Conservation (phyloP, 192 early-diverging fungal genomes). For the Coemansia sp. region DNA sequence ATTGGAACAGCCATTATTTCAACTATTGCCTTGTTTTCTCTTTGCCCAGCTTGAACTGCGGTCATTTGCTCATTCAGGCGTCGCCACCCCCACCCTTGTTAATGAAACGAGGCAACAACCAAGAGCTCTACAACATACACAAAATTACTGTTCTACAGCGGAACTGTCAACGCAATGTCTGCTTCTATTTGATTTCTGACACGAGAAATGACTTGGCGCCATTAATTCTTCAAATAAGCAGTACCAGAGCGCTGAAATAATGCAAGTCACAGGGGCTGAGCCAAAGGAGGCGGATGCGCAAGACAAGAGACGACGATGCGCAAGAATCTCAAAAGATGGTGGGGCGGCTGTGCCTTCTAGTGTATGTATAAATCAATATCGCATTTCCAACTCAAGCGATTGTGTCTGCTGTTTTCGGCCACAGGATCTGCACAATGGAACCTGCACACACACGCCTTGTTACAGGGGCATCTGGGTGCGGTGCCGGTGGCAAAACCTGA, state of each 20-base stretch:
- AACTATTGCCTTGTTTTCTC: background rate
- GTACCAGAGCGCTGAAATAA: background rate
- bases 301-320: background rate
- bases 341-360: background rate
- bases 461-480: background rate
- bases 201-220: background rate
- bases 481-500: background rate
- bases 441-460: background rate
- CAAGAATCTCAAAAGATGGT: background rate
- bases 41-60: background rate
- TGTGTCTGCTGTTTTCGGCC: background rate
- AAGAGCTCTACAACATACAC: background rate
- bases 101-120: constrained; percentile 1
- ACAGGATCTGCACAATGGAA: background rate
- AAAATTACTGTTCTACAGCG: background rate
- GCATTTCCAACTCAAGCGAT: background rate
- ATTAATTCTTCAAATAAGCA: background rate
- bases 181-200: constrained; percentile 2
- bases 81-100: constrained; percentile 9
- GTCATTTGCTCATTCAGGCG: background rate
- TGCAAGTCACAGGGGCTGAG: background rate
- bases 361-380: background rate
- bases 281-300: background rate
- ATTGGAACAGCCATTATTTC: background rate
- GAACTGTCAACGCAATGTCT: background rate